Evolutionary conservation across 768 basidiomycete genomes (phyloP), one percentile per base, ranked within the genome.

Genomic region (Tylopilus intermedius): DNA sequence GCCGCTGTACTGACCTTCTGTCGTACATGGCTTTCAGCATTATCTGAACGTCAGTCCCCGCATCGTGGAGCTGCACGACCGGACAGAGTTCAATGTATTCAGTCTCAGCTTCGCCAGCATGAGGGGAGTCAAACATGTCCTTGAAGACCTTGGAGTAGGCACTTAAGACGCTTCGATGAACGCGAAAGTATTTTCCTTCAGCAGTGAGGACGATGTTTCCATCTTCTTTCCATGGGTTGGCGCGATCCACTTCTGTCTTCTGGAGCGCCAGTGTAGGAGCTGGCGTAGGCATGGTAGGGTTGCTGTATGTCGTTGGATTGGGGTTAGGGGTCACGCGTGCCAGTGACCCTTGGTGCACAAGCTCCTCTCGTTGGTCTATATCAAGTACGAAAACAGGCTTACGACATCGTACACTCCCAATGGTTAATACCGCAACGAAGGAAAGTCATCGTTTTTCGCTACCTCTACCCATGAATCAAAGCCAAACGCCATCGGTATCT

Each of bases 111-210:
- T 37, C 15, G 35, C 18, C 21, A 18, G 18, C 4, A 8, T 39
- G n/a, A 21, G 38, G n/a, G 18, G 7, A 21, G 22, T 4, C 27
- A 11, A 71, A 69, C 68, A 69, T 66, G 35, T 65, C 66, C 15
- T 50, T 55, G 55, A 72, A 71, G n/a, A 72, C 54, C 5, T 58
- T 55, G 4, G 69, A 71, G 45, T 71, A 57, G 1, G 51, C 26
- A 22, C 47, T 42, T 8, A 72, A 46, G 32, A 67, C 39, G 22
- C 55, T 62, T 18, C 69, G 62, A 42, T 72, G 69, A 14, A 72
- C 69, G 7, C 65, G 64, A 41, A 72, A 72, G 14, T 53, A 53
- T 49, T 61, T 67, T 4, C 41, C 50, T 24, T 63, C 54, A 7
- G 55, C 62, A 8, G 55, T 49, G 11, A 71, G 58, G 44, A 71